Conservation (phyloP, 78 protist genomes). For the Monocercomonoides exilis region DNA sequence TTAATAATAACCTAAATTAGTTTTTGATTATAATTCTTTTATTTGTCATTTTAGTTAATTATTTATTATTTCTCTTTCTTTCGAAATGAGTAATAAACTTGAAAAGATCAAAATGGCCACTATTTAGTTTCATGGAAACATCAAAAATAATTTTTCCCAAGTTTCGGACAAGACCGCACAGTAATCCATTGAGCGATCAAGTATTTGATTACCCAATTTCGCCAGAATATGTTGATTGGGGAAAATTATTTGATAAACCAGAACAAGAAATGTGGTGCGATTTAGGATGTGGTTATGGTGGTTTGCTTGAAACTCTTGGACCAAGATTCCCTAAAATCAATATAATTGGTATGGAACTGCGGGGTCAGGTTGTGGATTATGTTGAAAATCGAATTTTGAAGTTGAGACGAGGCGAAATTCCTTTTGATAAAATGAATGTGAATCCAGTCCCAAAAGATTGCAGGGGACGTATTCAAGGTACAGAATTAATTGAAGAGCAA, state of each 20-base stretch:
- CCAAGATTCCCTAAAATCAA: constrained; percentile 48
- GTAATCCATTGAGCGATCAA: constrained; percentile 24
- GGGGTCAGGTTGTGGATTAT: constrained; percentile 25
- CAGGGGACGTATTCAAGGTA: background rate
- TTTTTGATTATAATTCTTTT: too few species aligned
- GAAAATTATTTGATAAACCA: background rate
- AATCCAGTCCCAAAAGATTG: background rate
- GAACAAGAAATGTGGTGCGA: constrained; percentile 30
- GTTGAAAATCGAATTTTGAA: background rate
- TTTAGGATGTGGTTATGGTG: constrained; percentile 92
- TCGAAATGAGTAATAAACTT: too few species aligned
- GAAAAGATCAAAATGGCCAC: too few species aligned
- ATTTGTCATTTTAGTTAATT: too few species aligned
- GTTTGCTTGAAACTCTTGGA: constrained; percentile 37
- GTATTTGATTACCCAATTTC: background rate
- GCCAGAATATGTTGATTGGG: background rate
- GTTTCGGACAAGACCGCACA: constrained; percentile 23
- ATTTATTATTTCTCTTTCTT: too few species aligned
- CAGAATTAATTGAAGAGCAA: background rate
- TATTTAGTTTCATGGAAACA: too few species aligned
- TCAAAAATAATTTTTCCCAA: background rate
- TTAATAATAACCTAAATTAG: too few species aligned
- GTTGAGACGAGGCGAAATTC: background rate
- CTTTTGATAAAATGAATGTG: background rate
- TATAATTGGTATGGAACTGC: constrained; percentile 78